phyloP scores from a whole-genome alignment of 257 asterid genomes.

The Solanum pimpinellifolium region DNA sequence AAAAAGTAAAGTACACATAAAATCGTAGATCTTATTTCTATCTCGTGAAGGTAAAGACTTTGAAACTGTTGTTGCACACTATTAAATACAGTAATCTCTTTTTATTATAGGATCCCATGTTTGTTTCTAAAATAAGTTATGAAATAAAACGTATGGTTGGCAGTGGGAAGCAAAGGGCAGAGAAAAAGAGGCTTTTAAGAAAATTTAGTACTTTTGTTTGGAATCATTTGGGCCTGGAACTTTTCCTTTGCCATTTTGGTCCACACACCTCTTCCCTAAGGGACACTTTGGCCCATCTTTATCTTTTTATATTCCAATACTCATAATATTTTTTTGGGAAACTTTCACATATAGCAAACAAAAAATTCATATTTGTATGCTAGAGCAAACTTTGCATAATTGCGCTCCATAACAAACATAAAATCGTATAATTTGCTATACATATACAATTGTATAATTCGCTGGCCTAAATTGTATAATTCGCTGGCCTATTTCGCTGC shows the following conservation, averaged over 20 bases:
- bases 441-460: no score
- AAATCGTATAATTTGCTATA: no score
- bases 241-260: not conserved
- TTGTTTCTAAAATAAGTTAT: not conserved
- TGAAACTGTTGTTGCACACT: not conserved
- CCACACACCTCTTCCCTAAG: slow-evolving; percentile 1
- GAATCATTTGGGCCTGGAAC: slow-evolving; percentile 4
- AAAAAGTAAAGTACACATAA: no score
- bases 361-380: no score
- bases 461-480: no score
- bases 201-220: not conserved
- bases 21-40: no score
- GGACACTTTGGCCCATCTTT: slow-evolving; percentile 2
- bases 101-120: not conserved
- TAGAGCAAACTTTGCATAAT: no score
- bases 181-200: not conserved
- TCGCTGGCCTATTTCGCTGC: no score
- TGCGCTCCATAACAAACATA: no score
- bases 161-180: not conserved
- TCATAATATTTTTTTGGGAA: not conserved
- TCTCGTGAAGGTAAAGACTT: not conserved
- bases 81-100: not conserved
- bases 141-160: not conserved
- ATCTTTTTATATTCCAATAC: not conserved
- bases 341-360: no score